These are phyloP conservation scores for Fusarium camptoceras DNA, from an alignment of 2,329 filamentous ascomycete species.

Conservation along the genomic window DNA sequence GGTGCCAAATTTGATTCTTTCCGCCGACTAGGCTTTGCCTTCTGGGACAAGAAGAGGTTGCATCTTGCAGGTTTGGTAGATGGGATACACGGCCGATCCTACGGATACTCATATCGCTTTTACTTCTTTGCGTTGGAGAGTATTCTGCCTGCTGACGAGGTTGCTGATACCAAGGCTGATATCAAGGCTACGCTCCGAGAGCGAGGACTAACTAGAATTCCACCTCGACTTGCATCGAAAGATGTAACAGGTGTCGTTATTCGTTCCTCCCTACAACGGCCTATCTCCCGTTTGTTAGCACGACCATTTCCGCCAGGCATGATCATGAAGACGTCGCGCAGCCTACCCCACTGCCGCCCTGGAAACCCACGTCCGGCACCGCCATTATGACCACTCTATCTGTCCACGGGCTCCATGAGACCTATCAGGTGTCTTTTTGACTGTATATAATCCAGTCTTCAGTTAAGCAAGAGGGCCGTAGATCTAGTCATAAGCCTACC, in stretches of 20 bases:
- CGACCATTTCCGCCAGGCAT: no score
- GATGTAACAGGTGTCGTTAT: no score
- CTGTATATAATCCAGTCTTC: accelerated
- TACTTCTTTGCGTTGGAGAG: not conserved
- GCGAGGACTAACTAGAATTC: no score
- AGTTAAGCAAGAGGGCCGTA: not conserved
- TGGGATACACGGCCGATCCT: not conserved
- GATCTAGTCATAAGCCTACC: not conserved
- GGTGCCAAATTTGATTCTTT: not conserved
- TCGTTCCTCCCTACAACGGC: no score
- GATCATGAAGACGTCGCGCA: no score
- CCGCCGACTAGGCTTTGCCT: not conserved
- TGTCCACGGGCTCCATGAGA: not conserved
- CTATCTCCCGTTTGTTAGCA: no score
- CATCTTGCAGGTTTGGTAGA: not conserved
- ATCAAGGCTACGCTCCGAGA: no score
- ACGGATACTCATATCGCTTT: no score
- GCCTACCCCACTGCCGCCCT: no score
- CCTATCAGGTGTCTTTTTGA: not conserved
- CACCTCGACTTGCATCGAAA: no score
- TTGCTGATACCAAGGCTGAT: not conserved
- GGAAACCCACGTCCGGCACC: no score
- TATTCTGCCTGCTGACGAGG: not conserved
- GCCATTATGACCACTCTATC: no score
- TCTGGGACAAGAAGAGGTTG: not conserved